A percentile compares a stretch with the other conserved stretches of the same genome.
These are phyloP conservation scores for Eustoma russellianum DNA, from an alignment of 257 asterid species.

Conservation along the genomic window DNA sequence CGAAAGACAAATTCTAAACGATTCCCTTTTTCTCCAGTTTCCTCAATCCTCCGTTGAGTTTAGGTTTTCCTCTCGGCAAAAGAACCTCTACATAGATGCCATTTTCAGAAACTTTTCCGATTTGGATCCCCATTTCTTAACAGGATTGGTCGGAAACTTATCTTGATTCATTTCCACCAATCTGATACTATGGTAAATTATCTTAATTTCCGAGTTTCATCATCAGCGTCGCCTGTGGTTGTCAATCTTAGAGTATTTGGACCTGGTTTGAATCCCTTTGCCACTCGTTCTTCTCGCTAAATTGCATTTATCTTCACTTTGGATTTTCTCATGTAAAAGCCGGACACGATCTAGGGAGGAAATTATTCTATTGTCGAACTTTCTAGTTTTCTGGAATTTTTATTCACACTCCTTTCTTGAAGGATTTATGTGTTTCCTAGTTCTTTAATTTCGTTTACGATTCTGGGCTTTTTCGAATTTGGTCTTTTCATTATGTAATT, in stretches of 20 bases:
- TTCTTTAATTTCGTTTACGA: conserved; percentile 5
- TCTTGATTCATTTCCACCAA: conserved; percentile 14
- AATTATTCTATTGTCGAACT: not conserved
- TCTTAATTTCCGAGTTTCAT: conserved; percentile 28
- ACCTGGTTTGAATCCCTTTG: conserved; percentile 95
- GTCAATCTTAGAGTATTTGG: conserved; percentile 78
- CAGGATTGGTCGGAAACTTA: not conserved
- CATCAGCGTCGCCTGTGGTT: conserved; percentile 39
- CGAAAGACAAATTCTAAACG: not conserved
- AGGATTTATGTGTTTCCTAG: not conserved
- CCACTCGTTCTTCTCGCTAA: conserved; percentile 94
- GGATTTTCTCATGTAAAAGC: not conserved
- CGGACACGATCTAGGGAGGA: not conserved
- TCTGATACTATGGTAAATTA: conserved; percentile 42
- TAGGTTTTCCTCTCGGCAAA: conserved; percentile 14
- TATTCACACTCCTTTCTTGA: not conserved
- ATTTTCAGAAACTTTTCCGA: conserved; percentile 13
- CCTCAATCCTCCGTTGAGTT: not conserved
- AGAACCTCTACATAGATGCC: conserved; percentile 37
- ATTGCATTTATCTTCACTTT: not conserved
- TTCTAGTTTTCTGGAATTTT: not conserved
- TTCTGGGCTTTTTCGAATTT: conserved; percentile 5
- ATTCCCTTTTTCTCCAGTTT: not conserved
- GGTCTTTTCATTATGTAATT: not conserved
- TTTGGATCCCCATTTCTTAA: not conserved